A percentile compares a stretch with the other conserved stretches of the same genome.
phyloP scores from a whole-genome alignment of 345 rosid species.

The Erysimum cheiranthoides region DNA sequence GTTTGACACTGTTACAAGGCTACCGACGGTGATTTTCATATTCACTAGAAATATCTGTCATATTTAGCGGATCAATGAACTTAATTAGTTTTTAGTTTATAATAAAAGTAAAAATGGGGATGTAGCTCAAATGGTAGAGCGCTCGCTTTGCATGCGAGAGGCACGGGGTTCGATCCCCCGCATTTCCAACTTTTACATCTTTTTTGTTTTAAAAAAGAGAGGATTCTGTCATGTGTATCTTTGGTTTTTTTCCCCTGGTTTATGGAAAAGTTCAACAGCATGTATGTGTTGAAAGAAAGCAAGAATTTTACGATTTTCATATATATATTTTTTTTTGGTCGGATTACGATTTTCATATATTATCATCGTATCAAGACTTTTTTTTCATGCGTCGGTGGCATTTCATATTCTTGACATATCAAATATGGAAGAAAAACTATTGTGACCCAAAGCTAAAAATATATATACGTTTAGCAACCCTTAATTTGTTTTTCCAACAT shows the following conservation, averaged over 20 bases:
- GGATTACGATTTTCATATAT: neutral
- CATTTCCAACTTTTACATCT: neutral
- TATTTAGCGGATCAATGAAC: neutral
- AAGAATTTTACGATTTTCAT: neutral
- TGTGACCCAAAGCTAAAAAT: neutral
- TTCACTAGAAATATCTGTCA: conserved; percentile 58
- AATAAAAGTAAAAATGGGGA: neutral
- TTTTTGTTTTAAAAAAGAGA: neutral
- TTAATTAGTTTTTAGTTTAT: neutral
- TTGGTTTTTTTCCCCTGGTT: neutral
- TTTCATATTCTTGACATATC: neutral
- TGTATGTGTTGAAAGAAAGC: neutral
- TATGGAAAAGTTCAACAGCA: neutral
- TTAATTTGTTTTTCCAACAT: neutral
- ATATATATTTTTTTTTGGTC: too few species aligned
- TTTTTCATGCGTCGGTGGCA: neutral
- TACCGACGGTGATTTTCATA: conserved; percentile 62
- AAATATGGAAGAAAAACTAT: neutral
- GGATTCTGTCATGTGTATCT: neutral
- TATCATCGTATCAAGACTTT: neutral
- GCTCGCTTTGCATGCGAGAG: conserved; percentile 65
- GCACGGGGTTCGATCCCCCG: conserved; percentile 38
- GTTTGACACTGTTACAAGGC: conserved; percentile 52
- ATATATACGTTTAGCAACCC: neutral
- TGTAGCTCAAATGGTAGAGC: conserved; percentile 82